These are phyloP conservation scores for Aspergillus aculeatinus DNA, from an alignment of 2,329 filamentous ascomycete species.

Conservation along the genomic window DNA sequence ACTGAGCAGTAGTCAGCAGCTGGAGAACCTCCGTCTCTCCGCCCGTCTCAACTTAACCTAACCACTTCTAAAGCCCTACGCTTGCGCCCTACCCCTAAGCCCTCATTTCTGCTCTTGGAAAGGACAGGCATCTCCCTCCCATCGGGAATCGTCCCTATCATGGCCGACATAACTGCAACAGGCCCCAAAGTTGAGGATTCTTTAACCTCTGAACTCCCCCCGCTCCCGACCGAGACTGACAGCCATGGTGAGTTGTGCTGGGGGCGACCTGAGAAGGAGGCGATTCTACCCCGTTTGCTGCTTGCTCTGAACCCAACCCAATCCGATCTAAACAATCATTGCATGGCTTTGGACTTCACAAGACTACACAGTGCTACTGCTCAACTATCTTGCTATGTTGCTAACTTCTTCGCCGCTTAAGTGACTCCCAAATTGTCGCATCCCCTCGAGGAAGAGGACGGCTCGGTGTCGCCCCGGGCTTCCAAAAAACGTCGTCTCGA, in stretches of 20 bases:
- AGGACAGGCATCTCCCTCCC: constrained; percentile 26
- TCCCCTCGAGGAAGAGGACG: constrained; percentile 38
- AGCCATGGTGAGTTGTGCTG: constrained; percentile 35
- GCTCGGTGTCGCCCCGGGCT: constrained; percentile 32
- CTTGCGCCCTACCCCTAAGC: constrained; percentile 49
- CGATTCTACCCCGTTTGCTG: constrained; percentile 3
- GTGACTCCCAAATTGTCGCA: constrained; percentile 33
- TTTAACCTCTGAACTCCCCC: constrained; percentile 30
- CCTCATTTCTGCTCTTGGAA: constrained; percentile 50
- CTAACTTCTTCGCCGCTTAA: not conserved
- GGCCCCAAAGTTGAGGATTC: constrained; percentile 31
- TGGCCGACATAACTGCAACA: constrained; percentile 35
- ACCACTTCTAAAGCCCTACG: constrained; percentile 39
- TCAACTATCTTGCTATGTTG: not conserved
- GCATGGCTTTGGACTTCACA: not conserved
- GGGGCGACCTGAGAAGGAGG: not conserved
- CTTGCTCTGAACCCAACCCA: constrained; percentile 1
- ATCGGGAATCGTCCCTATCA: constrained; percentile 25
- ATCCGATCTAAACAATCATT: not conserved
- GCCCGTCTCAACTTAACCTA: constrained; percentile 5
- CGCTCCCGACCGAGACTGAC: constrained; percentile 27
- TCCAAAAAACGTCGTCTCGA: constrained; percentile 44
- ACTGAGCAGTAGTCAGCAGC: not conserved
- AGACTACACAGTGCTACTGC: not conserved
- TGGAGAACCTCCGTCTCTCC: not conserved